These are phyloP conservation scores for Flaveria bidentis DNA, from an alignment of 129 eudicot genomes.

Conservation along the genomic window DNA sequence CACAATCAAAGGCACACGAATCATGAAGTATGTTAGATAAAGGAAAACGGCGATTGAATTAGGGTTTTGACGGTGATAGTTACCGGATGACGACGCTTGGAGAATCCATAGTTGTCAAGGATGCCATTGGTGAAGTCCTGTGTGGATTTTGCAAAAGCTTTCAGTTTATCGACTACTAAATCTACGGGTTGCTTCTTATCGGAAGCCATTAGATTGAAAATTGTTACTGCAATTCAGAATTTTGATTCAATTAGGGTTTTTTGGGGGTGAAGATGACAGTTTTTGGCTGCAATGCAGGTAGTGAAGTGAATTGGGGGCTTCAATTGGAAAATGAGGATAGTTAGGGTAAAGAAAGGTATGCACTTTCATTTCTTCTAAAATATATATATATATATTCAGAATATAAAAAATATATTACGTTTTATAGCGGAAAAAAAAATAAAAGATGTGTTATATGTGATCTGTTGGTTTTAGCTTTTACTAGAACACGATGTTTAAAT, in stretches of 20 bases:
- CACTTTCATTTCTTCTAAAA: neutral
- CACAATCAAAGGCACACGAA: neutral
- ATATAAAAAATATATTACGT: too few relatives aligned
- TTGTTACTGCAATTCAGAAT: too few relatives aligned
- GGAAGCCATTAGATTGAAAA: slow-evolving; percentile 18
- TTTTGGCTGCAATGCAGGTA: neutral
- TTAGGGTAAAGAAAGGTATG: neutral
- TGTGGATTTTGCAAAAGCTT: slow-evolving; percentile 47
- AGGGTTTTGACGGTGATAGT: neutral
- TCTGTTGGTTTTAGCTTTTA: too few relatives aligned
- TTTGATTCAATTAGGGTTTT: neutral
- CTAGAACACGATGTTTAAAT: too few relatives aligned
- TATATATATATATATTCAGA: too few relatives aligned
- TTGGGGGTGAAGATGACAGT: neutral
- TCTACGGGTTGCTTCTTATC: slow-evolving; percentile 35
- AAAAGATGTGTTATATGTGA: too few relatives aligned
- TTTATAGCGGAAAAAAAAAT: too few relatives aligned
- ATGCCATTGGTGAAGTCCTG: slow-evolving; percentile 47
- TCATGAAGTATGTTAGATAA: neutral
- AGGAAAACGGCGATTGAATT: neutral
- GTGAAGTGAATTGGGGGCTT: neutral
- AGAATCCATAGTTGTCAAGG: slow-evolving; percentile 34
- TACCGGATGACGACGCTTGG: slow-evolving; percentile 76
- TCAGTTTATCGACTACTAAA: slow-evolving; percentile 40
- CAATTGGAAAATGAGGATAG: neutral